Evolutionary conservation across 768 basidiomycete genomes (phyloP).

Genomic region (Kwoniella heveanensis): DNA sequence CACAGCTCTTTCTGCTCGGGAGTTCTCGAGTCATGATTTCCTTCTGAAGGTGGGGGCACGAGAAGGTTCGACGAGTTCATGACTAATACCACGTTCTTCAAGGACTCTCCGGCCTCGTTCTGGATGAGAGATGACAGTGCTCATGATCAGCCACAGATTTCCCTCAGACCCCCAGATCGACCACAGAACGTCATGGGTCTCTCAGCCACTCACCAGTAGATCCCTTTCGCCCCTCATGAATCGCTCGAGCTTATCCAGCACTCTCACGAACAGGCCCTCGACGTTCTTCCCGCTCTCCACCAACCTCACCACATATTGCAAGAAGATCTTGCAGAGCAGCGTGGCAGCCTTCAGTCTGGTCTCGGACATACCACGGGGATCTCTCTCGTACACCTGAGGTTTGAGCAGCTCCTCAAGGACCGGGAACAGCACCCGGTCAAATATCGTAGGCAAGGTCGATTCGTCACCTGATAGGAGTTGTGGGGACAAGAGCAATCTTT

Average conservation of each 20-base stretch:
- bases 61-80: conserved; percentile 89
- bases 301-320: conserved; percentile 84
- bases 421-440: conserved; percentile 86
- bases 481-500: conserved; percentile 79
- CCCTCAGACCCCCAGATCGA: neutral
- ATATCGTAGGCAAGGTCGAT: conserved; percentile 75
- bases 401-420: conserved; percentile 87
- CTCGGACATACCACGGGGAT: conserved; percentile 86
- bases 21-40: conserved; percentile 27
- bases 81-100: conserved; percentile 94
- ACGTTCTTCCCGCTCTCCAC: conserved; percentile 61
- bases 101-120: conserved; percentile 93
- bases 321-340: conserved; percentile 91
- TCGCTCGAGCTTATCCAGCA: conserved; percentile 83
- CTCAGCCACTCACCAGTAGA: conserved; percentile 68
- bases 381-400: conserved; percentile 73
- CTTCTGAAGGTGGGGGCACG: conserved; percentile 62
- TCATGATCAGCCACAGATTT: neutral
- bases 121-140: conserved; percentile 51
- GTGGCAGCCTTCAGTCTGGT: conserved; percentile 83
- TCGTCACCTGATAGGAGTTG: conserved; percentile 65
- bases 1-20: conserved; percentile 62
- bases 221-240: conserved; percentile 86
- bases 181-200: too few species aligned
- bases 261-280: conserved; percentile 78